Base-by-base conservation (phyloP, 352 stramenopile genomes). In the Phytophthora pini region DNA sequence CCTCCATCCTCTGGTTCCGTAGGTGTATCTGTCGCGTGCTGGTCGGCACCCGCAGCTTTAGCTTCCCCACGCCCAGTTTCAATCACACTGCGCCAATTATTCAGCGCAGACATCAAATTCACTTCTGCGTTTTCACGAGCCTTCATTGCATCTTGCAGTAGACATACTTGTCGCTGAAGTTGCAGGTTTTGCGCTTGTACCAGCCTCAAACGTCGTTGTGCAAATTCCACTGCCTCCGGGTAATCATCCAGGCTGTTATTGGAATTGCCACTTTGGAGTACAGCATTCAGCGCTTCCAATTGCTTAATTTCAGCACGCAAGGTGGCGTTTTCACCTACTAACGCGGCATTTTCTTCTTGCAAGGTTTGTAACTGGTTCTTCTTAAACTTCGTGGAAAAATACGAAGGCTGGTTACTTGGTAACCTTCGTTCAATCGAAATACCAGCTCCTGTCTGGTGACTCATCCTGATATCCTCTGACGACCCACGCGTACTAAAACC, bases 171-270 rank as follows among this genome's bases (percentile, higher is more conserved):
- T 7, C 82, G 72, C 43, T 82, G 75, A 4, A 90, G 76, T 55
- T 90, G 82, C 27, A 88, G n/a, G 46, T 90, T 89, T 51, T 90
- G 82, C 5, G 77, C 70, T 53, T 86, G 72, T 1, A 88, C 31
- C 4, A 87, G 46, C 27, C 68, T 74, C 56, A 87, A 78, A 31
- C 71, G 67, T 12, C 62, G 58, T 13, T 59, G 31, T 13, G 77
- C 58, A 56, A 81, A 77, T 9, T 62, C 40, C 8, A 53, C 29
- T 5, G 59, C 48, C 7, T 58, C 38, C 1, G 59, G 39, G 13
- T 51, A 36, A 4, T 50, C 49, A 5, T 56, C 45, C 20, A 61
- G 12, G 2, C 17, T 56, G n/a, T 49, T 73, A 53, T 46, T 65
- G 10, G 39, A 64, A 24, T 78, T 77, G 4, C 67, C 63, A 7